These are phyloP conservation scores for Canariomyces notabilis DNA, from an alignment of 2,329 filamentous ascomycete genomes.

Conservation along the genomic window DNA sequence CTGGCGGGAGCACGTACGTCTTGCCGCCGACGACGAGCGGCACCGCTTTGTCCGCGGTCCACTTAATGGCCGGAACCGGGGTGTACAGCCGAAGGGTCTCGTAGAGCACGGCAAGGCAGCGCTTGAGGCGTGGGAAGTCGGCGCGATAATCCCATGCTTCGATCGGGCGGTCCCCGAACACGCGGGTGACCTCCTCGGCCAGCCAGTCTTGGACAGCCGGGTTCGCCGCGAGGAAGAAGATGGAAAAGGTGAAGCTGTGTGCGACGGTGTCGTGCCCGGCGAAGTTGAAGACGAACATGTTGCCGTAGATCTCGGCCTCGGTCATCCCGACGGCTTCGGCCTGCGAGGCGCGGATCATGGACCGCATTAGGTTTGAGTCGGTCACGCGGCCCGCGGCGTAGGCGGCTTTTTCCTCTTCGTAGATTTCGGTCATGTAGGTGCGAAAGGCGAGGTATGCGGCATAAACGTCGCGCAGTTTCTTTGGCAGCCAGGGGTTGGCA, in stretches of 20 bases:
- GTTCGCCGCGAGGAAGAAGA: conserved; percentile 40
- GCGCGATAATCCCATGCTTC: conserved; percentile 32
- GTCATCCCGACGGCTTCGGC: conserved; percentile 31
- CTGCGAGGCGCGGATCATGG: conserved; percentile 12
- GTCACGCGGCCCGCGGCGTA: too few relatives aligned
- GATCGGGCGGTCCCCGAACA: conserved; percentile 19
- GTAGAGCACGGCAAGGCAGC: conserved; percentile 37
- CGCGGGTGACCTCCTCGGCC: conserved; percentile 34
- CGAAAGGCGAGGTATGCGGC: conserved; percentile 27
- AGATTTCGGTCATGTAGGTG: conserved; percentile 27
- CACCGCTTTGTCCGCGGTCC: conserved; percentile 19
- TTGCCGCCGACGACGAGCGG: conserved; percentile 19
- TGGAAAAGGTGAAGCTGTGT: conserved; percentile 38
- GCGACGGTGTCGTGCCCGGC: conserved; percentile 49
- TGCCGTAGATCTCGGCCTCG: conserved; percentile 42
- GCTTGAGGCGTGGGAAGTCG: conserved; percentile 37
- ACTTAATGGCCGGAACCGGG: conserved; percentile 29
- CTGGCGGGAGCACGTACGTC: conserved; percentile 20
- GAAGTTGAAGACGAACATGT: too few relatives aligned
- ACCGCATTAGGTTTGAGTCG: conserved; percentile 7
- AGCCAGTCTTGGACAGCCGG: conserved; percentile 43
- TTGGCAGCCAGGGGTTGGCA: conserved; percentile 43
- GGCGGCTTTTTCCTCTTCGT: conserved; percentile 27
- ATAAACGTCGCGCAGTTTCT: conserved; percentile 22
- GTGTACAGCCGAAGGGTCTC: conserved; percentile 40